A percentile compares a stretch with the other conserved stretches of the same genome.
phyloP scores from a whole-genome alignment of 768 basidiomycete genomes.

The Collybiopsis luxurians region DNA sequence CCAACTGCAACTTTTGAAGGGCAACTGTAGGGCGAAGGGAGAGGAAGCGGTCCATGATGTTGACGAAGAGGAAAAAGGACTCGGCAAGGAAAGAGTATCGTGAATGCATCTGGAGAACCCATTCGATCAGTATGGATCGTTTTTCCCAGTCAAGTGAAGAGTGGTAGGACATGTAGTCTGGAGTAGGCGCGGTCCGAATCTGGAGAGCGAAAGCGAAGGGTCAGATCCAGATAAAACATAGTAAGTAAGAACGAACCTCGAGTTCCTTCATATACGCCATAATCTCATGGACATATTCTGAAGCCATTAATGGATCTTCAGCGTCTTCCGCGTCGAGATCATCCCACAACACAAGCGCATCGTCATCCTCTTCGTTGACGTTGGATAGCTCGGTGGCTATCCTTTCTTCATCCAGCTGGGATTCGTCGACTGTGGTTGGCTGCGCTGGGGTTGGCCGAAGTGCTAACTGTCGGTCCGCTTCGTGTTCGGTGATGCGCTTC shows the following conservation, averaged over 20 bases:
- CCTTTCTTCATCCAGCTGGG: conserved; percentile 44
- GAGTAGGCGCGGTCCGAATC: conserved; percentile 85
- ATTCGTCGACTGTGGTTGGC: conserved; percentile 28
- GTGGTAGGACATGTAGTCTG: conserved; percentile 94
- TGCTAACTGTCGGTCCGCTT: conserved; percentile 26
- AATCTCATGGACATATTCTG: conserved; percentile 93
- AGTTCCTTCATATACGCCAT: conserved; percentile 87
- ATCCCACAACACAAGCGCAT: conserved; percentile 80
- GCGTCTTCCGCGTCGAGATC: conserved; percentile 91
- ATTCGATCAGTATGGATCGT: conserved; percentile 93
- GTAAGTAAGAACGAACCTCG: conserved; percentile 56
- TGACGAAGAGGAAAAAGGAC: conserved; percentile 91
- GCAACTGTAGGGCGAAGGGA: conserved; percentile 76
- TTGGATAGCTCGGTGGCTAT: conserved; percentile 39
- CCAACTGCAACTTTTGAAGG: conserved; percentile 91
- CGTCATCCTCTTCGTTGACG: conserved; percentile 50
- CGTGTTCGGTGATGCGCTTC: conserved; percentile 60
- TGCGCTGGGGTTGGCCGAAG: conserved; percentile 34
- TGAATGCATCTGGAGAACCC: conserved; percentile 93
- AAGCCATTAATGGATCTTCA: conserved; percentile 96
- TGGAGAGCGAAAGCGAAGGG: conserved; percentile 16
- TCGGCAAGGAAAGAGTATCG: conserved; percentile 92
- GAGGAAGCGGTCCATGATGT: conserved; percentile 87
- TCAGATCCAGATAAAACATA: conserved; percentile 8
- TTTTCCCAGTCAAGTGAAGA: conserved; percentile 95